phyloP scores from a whole-genome alignment of 345 rosid genomes.

The Euphorbia pulcherrima region DNA sequence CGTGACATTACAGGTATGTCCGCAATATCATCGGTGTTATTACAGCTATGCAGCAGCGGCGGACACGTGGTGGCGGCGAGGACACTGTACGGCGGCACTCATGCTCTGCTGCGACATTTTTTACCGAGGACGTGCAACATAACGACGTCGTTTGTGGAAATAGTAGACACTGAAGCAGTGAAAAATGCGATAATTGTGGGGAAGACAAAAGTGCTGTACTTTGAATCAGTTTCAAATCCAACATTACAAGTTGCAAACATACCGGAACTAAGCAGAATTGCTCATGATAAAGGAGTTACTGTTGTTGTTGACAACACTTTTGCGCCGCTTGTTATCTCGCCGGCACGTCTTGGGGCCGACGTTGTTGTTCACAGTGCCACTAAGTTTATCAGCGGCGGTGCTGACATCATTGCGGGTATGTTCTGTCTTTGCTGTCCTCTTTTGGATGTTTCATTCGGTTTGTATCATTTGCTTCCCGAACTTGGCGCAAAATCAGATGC shows the following conservation, averaged over 20 bases:
- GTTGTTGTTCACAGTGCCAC: constrained; percentile 90
- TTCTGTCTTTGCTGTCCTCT: too few relatives aligned
- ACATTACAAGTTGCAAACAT: constrained; percentile 71
- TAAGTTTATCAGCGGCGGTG: constrained; percentile 94
- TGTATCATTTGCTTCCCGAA: too few relatives aligned
- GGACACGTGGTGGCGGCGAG: constrained; percentile 88
- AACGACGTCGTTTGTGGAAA: constrained; percentile 79
- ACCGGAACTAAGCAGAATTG: constrained; percentile 73
- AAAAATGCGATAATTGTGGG: constrained; percentile 56
- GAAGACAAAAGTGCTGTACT: constrained; percentile 66
- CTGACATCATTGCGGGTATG: constrained; percentile 91
- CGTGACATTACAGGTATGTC: constrained; percentile 99
- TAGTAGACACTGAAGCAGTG: constrained; percentile 52
- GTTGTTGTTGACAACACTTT: constrained; percentile 93
- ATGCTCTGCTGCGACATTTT: constrained; percentile 82
- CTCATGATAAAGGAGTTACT: constrained; percentile 67
- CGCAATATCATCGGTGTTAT: constrained; percentile 81
- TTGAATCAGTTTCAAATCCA: constrained; percentile 86
- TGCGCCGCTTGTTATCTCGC: constrained; percentile 86
- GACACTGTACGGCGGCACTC: constrained; percentile 86
- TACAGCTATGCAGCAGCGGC: constrained; percentile 93
- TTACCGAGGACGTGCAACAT: constrained; percentile 76
- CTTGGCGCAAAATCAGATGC: too few relatives aligned
- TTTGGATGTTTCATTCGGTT: too few relatives aligned
- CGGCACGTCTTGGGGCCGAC: constrained; percentile 87